Percentiles rank a stretch among this genome's conserved stretches.
These are phyloP conservation scores for Patellifolia procumbens DNA, from an alignment of 179 eudicot species.

Conservation along the genomic window DNA sequence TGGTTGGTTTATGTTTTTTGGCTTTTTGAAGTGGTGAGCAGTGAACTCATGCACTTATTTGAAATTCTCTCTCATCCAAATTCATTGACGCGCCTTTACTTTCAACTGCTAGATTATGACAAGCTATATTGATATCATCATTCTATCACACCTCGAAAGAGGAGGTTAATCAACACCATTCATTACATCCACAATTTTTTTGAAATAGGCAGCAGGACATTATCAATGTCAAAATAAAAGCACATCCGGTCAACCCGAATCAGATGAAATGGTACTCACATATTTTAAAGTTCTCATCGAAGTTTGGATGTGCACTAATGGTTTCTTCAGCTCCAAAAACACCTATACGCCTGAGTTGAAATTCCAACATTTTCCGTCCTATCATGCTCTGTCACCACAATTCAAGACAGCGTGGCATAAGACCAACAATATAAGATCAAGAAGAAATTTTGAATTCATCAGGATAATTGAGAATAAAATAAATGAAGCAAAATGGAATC, in stretches of 20 bases:
- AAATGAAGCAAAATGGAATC: constrained; percentile 5
- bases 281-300: constrained; percentile 80
- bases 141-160: too few species aligned
- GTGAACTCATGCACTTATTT: too few species aligned
- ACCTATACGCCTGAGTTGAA: constrained; percentile 79
- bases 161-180: too few species aligned
- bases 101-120: too few species aligned
- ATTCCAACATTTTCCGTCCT: constrained; percentile 89
- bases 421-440: not conserved
- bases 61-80: too few species aligned
- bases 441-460: constrained; percentile 5
- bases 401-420: not conserved
- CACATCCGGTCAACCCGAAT: not conserved
- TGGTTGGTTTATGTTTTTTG: too few species aligned
- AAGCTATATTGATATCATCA: too few species aligned
- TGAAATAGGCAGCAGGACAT: not conserved
- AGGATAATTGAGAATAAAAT: not conserved
- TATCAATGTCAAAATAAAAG: constrained; percentile 15
- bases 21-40: too few species aligned
- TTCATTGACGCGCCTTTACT: too few species aligned
- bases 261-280: constrained; percentile 45
- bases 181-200: constrained; percentile 3
- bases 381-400: constrained; percentile 76
- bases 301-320: constrained; percentile 73
- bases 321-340: constrained; percentile 82